Evolutionary conservation across 352 stramenopile genomes (phyloP).

Genomic region (Thraustochytrium striatum): DNA sequence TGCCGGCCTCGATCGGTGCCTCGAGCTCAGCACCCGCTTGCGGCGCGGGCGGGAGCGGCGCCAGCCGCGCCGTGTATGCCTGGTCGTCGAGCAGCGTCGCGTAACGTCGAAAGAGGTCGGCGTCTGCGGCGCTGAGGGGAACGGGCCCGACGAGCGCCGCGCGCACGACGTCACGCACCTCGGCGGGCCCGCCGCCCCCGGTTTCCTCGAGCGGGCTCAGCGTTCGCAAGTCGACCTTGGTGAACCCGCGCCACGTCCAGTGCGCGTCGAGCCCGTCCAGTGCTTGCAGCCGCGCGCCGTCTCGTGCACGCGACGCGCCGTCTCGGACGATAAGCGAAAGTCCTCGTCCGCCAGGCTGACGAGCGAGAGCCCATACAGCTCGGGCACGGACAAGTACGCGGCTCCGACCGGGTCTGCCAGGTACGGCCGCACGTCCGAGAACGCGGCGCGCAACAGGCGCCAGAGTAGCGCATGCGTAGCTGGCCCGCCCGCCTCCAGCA

Average conservation of each 20-base stretch:
- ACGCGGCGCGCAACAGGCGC: not conserved
- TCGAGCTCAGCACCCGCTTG: not conserved
- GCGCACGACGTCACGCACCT: not conserved
- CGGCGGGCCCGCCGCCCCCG: not conserved
- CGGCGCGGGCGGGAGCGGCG: not conserved
- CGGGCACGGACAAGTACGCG: not conserved
- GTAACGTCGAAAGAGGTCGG: slow-evolving; percentile 13
- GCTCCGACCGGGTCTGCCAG: not conserved
- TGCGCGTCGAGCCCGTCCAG: not conserved
- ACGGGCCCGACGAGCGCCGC: not conserved
- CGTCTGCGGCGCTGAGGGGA: not conserved
- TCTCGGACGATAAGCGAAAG: not conserved
- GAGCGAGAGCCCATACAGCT: not conserved
- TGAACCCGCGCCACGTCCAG: slow-evolving; percentile 8
- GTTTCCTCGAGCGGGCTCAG: not conserved
- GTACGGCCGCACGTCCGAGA: slow-evolving; percentile 4
- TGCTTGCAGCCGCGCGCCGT: not conserved
- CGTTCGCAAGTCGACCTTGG: not conserved
- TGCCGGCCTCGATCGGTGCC: not conserved
- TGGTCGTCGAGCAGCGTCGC: not conserved
- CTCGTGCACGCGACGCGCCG: not conserved
- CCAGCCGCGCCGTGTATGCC: not conserved
- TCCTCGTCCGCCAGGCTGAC: not conserved
- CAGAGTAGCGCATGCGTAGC: slow-evolving; percentile 11
- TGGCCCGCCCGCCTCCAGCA: not conserved